Evolutionary conservation across 768 basidiomycete genomes (phyloP), one percentile per base, ranked within the genome.

Genomic region (Podaxis sp.): DNA sequence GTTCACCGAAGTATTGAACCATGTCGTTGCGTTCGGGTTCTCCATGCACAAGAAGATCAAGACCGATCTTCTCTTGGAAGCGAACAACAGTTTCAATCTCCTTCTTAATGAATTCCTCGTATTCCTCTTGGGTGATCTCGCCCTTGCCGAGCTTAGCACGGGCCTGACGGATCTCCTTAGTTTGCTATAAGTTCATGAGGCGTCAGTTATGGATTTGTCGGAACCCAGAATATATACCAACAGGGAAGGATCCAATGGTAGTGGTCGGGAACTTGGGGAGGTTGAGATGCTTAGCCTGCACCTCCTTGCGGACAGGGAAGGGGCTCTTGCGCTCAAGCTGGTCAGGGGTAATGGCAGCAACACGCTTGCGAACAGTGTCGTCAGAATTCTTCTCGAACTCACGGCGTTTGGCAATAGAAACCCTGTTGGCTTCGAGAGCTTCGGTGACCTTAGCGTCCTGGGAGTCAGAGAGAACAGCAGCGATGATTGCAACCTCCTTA

Each of bases 1-100:
- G 91, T 78, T 99, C 97, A 67, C 97, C 97, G 69, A 98, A 99
- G 87, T 99, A 99, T 80, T 98, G 96, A 66, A 97, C 96, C 96
- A 98, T 98, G 85, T 98, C 96, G 76, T 98, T 98, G 71, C 96
- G 88, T 82, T 99, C 96, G 58, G 96, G 92, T 78, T 99, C 97
- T 72, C 97, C 97, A 77, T 99, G 97, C 65, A 99, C 97, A 69
- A 98, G 85, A 63, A 99, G 85, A 78, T 99, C 97, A 69, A 99
- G 88, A 67, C 93, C 96, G 67, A 95, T 85, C 77, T 86, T 88
- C 83, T 98, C 96, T 78, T 99, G 97, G 93, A 98, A 96, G 66
- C 87, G 84, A 69, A 98, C 96, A 65, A 94, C 95, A 59, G 75
- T 76, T 80, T 96, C 86, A 70, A 99, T 92, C 79, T 99, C 97